Percentiles rank a stretch among this genome's conserved stretches.
phyloP scores from a whole-genome alignment of 2,329 filamentous ascomycete species.

The Penicillium sp. region DNA sequence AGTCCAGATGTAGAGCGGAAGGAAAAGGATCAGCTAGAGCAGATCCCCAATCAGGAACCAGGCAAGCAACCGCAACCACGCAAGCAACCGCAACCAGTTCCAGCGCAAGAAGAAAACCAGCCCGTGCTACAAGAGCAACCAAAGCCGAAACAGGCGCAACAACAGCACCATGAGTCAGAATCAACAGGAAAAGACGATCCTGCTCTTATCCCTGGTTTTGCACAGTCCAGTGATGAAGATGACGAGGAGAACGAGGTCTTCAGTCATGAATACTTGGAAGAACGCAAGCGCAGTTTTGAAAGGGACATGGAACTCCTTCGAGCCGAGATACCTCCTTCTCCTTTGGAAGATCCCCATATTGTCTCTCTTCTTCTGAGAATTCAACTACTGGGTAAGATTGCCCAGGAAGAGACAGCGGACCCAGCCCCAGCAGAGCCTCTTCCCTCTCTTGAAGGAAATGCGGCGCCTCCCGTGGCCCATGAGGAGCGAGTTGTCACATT shows the following conservation, averaged over 20 bases:
- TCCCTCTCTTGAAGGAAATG: slow-evolving; percentile 17
- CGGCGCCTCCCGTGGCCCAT: neutral
- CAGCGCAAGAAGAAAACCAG: neutral
- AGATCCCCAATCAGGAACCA: neutral
- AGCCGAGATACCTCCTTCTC: slow-evolving; percentile 43
- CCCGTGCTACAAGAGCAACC: neutral
- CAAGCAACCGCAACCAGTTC: neutral
- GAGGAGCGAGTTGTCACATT: slow-evolving; percentile 15
- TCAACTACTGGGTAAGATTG: slow-evolving; percentile 46
- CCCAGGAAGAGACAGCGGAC: slow-evolving; percentile 33
- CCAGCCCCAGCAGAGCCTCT: slow-evolving; percentile 6
- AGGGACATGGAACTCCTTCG: slow-evolving; percentile 46
- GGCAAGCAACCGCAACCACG: neutral
- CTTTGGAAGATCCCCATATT: slow-evolving; percentile 44
- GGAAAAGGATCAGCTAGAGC: neutral
- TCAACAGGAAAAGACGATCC: slow-evolving; percentile 7
- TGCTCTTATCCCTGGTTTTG: slow-evolving; percentile 35
- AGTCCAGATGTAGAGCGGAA: neutral
- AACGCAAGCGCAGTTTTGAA: slow-evolving; percentile 47
- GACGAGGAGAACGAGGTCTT: slow-evolving; percentile 48
- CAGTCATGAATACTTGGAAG: slow-evolving; percentile 49
- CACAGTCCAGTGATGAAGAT: slow-evolving; percentile 43
- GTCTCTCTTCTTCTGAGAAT: slow-evolving; percentile 44
- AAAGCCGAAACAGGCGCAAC: neutral
- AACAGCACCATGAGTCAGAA: neutral